phyloP scores from a whole-genome alignment of 306 rosid species.

The Chamaecrista fasciculata region DNA sequence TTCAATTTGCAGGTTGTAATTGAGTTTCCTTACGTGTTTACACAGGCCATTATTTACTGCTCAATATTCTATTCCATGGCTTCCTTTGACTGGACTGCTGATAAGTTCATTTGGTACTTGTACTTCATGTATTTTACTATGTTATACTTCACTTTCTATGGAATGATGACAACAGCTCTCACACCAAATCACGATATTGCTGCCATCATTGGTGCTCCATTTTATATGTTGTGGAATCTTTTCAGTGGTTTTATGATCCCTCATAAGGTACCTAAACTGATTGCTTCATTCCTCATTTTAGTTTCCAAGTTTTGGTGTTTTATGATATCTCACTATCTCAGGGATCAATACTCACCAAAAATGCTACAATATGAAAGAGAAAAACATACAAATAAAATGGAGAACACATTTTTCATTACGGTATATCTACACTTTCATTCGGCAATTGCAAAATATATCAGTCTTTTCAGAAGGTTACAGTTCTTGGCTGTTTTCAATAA shows the following conservation, averaged over 20 bases:
- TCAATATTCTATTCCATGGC: conserved; percentile 81
- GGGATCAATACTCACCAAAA: conserved; percentile 9
- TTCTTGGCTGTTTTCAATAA: background rate
- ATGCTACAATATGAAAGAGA: background rate
- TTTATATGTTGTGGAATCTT: conserved; percentile 97
- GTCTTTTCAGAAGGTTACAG: background rate
- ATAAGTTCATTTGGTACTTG: conserved; percentile 80
- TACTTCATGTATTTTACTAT: conserved; percentile 90
- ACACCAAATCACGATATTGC: conserved; percentile 96
- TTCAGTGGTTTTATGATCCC: conserved; percentile 99
- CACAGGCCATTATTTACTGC: conserved; percentile 73
- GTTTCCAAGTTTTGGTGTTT: conserved; percentile 1
- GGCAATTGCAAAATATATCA: background rate
- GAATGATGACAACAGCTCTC: conserved; percentile 97
- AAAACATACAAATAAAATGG: background rate
- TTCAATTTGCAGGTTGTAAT: conserved; percentile 64
- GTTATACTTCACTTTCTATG: conserved; percentile 93
- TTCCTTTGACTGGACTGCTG: conserved; percentile 74
- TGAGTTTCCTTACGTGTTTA: conserved; percentile 89
- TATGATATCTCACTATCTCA: background rate
- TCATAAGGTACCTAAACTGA: conserved; percentile 64
- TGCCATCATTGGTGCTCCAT: conserved; percentile 86
- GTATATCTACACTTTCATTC: background rate
- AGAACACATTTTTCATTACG: background rate
- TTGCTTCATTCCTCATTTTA: conserved; percentile 17